phyloP scores from a whole-genome alignment of 2,329 filamentous ascomycete species.

The Cercospora sesami region DNA sequence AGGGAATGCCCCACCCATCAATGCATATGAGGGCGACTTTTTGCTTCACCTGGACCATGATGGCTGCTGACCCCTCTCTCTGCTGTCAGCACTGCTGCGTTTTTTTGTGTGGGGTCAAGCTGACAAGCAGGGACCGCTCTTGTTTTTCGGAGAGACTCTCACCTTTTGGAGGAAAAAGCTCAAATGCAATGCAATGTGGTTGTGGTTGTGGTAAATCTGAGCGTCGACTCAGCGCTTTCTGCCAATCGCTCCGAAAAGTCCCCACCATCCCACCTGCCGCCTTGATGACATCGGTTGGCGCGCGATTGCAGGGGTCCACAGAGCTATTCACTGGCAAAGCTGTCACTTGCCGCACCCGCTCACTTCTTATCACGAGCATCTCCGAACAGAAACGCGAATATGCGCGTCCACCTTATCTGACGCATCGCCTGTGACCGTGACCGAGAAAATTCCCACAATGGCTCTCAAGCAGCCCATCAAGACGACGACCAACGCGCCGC shows the following conservation, averaged over 20 bases:
- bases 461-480: slow-evolving; percentile 27
- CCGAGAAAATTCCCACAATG: slow-evolving; percentile 11
- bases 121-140: not conserved
- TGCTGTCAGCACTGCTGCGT: not conserved
- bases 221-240: not conserved
- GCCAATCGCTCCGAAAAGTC: slow-evolving; percentile 11
- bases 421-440: not conserved
- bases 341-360: not conserved
- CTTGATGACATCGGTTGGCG: slow-evolving; percentile 1
- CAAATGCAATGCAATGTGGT: not conserved
- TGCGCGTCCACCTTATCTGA: not conserved
- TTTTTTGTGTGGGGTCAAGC: not conserved
- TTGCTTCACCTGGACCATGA: slow-evolving; percentile 67
- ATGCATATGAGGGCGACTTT: slow-evolving; percentile 85
- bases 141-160: not conserved
- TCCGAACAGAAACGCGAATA: not conserved
- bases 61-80: slow-evolving; percentile 20
- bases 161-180: not conserved
- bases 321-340: not conserved
- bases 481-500: slow-evolving; percentile 26
- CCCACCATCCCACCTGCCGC: slow-evolving; percentile 7
- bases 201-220: not conserved
- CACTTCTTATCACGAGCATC: not conserved
- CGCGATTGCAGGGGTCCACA: slow-evolving; percentile 5
- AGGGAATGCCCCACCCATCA: slow-evolving; percentile 94